A percentile compares a stretch with the other conserved stretches of the same genome.
Conservation (phyloP, 2,329 filamentous ascomycete species). For the Phoma sp. region DNA sequence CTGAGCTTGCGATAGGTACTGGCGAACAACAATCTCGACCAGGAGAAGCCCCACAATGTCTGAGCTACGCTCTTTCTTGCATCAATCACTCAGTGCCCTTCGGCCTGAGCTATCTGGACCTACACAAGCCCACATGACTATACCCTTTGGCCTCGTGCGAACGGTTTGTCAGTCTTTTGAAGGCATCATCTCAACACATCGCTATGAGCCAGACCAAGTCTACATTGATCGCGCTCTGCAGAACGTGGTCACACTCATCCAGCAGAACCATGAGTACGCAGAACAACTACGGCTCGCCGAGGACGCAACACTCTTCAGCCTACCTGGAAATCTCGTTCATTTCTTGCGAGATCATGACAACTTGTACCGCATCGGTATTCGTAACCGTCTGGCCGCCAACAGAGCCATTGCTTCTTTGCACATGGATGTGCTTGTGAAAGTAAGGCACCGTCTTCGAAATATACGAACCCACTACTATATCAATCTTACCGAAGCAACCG, state of each 20-base stretch:
- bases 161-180: not conserved
- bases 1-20: not conserved
- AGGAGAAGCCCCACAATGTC: not conserved
- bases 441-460: not conserved
- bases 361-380: slow-evolving; percentile 2
- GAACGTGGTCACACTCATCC: not conserved
- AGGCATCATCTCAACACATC: not conserved
- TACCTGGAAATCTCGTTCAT: not conserved
- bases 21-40: not conserved
- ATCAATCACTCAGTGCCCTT: not conserved
- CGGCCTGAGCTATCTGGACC: not conserved
- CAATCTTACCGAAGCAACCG: not conserved
- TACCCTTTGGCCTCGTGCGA: not conserved
- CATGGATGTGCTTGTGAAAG: slow-evolving; percentile 3
- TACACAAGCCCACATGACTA: not conserved
- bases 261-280: slow-evolving; percentile 3
- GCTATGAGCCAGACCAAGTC: not conserved
- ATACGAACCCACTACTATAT: slow-evolving; percentile 5
- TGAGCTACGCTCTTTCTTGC: not conserved
- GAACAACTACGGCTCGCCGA: slow-evolving; percentile 3
- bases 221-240: not conserved
- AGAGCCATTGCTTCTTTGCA: not conserved
- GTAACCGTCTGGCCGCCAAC: not conserved
- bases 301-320: not conserved
- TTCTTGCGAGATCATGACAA: slow-evolving; percentile 16